Conservation (phyloP, 305 asterid species). For the Galium porrigens region DNA sequence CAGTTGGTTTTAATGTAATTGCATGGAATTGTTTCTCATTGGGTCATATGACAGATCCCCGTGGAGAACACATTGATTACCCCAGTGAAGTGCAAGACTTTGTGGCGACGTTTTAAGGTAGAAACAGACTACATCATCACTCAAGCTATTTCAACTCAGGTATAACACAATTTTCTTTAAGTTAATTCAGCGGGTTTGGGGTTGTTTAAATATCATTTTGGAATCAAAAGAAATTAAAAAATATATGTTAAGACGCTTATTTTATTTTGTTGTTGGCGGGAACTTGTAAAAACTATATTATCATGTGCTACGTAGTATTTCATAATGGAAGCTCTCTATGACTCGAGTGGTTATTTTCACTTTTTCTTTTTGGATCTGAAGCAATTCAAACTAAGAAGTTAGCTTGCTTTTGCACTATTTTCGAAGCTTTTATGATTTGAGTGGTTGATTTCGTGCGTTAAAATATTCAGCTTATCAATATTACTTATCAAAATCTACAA, state of each 20-base stretch:
- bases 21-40: slow-evolving; percentile 15
- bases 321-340: not conserved
- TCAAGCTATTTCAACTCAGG: slow-evolving; percentile 59
- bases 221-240: not conserved
- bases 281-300: not conserved
- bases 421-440: not conserved
- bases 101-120: slow-evolving; percentile 45
- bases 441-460: not conserved
- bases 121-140: slow-evolving; percentile 43
- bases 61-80: slow-evolving; percentile 46
- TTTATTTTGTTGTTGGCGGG: not conserved
- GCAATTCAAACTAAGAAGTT: not conserved
- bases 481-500: not conserved
- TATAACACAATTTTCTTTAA: slow-evolving; percentile 4
- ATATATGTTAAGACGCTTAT: too few species aligned
- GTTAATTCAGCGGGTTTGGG: not conserved
- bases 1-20: slow-evolving; percentile 1
- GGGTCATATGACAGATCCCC: slow-evolving; percentile 27
- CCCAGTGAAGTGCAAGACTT: slow-evolving; percentile 45
- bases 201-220: not conserved
- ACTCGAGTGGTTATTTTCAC: not conserved
- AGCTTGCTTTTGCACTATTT: not conserved
- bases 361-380: not conserved
- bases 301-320: not conserved
- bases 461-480: slow-evolving; percentile 1